Evolutionary conservation across 2,329 filamentous ascomycete genomes (phyloP).

Genomic region (Colletotrichum cordylinicola): DNA sequence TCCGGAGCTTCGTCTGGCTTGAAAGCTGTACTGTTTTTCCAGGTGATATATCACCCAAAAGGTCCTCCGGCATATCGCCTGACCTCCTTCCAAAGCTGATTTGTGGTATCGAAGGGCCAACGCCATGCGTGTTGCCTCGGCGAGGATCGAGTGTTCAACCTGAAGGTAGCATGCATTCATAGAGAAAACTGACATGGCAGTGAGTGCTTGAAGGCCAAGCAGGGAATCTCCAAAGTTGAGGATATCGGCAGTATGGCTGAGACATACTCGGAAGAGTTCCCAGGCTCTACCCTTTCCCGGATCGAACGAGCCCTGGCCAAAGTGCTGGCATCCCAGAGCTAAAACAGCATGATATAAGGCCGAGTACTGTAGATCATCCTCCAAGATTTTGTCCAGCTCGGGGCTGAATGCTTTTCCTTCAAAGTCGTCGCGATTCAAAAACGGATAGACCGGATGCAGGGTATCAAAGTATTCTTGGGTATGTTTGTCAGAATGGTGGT

Average conservation of each 20-base stretch:
- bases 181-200: neutral
- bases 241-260: neutral
- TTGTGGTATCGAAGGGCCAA: neutral
- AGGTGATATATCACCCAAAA: neutral
- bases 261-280: neutral
- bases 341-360: neutral
- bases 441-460: neutral
- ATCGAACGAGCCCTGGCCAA: neutral
- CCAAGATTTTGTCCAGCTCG: neutral
- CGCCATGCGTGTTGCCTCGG: neutral
- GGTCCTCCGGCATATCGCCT: neutral
- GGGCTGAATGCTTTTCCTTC: neutral
- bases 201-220: neutral
- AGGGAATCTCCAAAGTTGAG: neutral
- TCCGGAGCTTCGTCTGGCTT: neutral
- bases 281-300: neutral
- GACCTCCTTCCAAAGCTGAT: neutral
- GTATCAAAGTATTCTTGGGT: neutral
- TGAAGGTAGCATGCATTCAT: neutral
- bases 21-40: neutral
- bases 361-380: neutral
- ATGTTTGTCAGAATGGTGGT: accelerated
- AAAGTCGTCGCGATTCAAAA: neutral
- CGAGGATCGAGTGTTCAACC: neutral
- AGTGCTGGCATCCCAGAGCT: neutral